Base-by-base conservation (phyloP, 2,329 filamentous ascomycete genomes). In the Neonectria neomacrospora region DNA sequence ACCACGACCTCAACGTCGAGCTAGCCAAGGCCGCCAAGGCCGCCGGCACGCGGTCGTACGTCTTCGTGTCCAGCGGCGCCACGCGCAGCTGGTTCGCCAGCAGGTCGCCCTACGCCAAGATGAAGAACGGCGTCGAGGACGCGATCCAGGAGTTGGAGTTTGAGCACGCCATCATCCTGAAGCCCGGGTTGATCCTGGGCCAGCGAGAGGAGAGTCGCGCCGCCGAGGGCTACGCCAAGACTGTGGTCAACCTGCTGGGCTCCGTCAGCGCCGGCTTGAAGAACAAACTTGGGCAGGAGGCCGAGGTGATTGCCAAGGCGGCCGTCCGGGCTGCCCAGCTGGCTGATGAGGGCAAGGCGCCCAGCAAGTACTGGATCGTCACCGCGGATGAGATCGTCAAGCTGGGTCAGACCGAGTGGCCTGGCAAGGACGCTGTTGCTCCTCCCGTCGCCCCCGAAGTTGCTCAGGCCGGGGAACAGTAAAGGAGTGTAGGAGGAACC, bases 71-170 rank as follows among this genome's bases (percentile, higher is more conserved):
- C 1, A 83, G 85, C 22, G 80, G 72, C 1, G 85, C 85, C 59
- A 85, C 80, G 1, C 78, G 82, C 20, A 74, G 80, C 14, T 26
- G 83, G 41, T 30, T 80, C 32, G 53, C 69, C 45, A 51, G 79
- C 78, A 54, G 82, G 81, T n/a, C 86, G 75, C 80, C 82, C 73
- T 79, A 85, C 79, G 66, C 87, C 80, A 67, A 82, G 77, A 96
- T 97, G 92, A 97, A 97, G 83, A 89, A 88, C 23, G 92, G 96
- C 71, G 88, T 97, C 42, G 95, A 98, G 77, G 91, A 96, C 34
- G 83, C 88, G 16, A 85, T 97, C 63, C 86, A 87, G 75, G 86
- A 80, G 44, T 79, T 95, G 4, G 90, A 82, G 5, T 97, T 97
- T 74, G 91, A 94, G 53, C 88, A 91, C 68, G 90, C 89, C 5